Evolutionary conservation across 176 grass and related monocot species (phyloP).

Genomic region (maize (Zea mays)): Zm-B73-REFERENCE-NAM-5.0 NC_050103.1:10501501-10502000

Average conservation of each 20-base stretch:
- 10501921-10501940: constrained; percentile 13
- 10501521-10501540: no score
- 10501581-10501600: not conserved
- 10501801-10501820: no score
- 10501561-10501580: not conserved
- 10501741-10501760: not conserved
- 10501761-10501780: not conserved
- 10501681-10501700: not conserved
- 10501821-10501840: no score
- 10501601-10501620: not conserved
- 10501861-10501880: no score
- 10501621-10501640: not conserved
- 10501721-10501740: not conserved
- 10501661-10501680: not conserved
- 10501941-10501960: not conserved
- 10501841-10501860: no score
- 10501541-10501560: not conserved
- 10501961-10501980: constrained; percentile 23
- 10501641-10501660: not conserved
- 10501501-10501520: no score
- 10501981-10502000: constrained; percentile 82
- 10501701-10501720: not conserved
- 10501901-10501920: no score
- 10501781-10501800: no score
- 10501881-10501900: no score